Evolutionary conservation across 2,329 filamentous ascomycete species (phyloP), one percentile per base, ranked within the genome.

Genomic region (Podosphaera fusca): DNA sequence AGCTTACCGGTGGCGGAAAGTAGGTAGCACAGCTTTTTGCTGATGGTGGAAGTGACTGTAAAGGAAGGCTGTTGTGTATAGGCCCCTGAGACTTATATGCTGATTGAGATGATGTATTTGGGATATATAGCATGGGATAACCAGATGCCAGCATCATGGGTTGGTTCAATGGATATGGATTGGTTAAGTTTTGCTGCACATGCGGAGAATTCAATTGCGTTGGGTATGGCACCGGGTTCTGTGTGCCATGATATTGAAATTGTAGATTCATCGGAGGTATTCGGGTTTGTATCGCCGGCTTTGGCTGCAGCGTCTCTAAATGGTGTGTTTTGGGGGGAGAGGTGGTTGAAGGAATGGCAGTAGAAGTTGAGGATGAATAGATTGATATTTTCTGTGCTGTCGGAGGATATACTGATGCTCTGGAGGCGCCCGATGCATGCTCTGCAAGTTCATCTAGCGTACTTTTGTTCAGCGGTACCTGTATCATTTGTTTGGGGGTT

Each of bases 361-460:
- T 50, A 31, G 47, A 30, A 5, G 31, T 14, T 9, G 47, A 30
- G 47, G 29, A 9, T 30, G 12, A 21, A 10, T 4, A 8, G 21
- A 3, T 5, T 50, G 21, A 9, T 30, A 30, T 50, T 34, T 30
- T 30, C 21, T 50, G 47, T 10, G 21, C 8, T 9, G 47, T 14
- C 21, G 21, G 29, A 30, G n/a, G 31, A 9, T 31, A 14, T 7
- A 30, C n/a, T 50, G 47, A 6, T 50, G 12, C 14, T 31, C 14
- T 34, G 6, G 31, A 10, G 10, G 31, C 21, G 6, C 9, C 45
- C 9, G 45, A 14, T 29, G 53, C 53, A n/a, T 55, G 40, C 3
- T 55, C 31, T 10, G 53, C 53, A 33, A 55, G 53, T 55, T 55
- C 53, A 42, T 40, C 35, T 55, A 55, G n/a, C 53, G 31, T 46